Evolutionary conservation across 148 eudicot genomes (phyloP), one percentile per base, ranked within the genome.

Genomic region (Rheum nobile): DNA sequence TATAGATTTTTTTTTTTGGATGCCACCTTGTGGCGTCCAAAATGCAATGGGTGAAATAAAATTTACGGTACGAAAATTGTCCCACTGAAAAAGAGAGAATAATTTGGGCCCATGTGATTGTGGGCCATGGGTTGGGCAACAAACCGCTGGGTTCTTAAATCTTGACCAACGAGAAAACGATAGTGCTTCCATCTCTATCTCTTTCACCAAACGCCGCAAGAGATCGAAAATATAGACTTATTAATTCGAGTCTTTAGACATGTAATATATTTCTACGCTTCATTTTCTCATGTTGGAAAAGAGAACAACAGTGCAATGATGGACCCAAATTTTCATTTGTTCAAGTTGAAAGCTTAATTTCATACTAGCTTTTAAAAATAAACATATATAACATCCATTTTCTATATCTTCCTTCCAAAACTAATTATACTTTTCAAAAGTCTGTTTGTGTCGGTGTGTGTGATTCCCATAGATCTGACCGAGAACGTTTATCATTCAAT

Each of bases 51-150:
- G n/a, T n/a, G n/a, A n/a, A n/a, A n/a, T n/a, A n/a, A n/a, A n/a
- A n/a, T n/a, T n/a, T n/a, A n/a, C n/a, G n/a, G n/a, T n/a, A n/a
- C n/a, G n/a, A n/a, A n/a, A n/a, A n/a, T 42, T 42, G 50, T 46
- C 13, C 13, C 2, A 52, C 6, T 1, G 21, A 48, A 48, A 48
- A 19, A 21, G 38, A 26, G 17, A 29, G 13, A 14, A 75, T 50
- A 55, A 52, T 0, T 21, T 52, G 81, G 81, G 54, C 71, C 79
- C 61, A 47, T 44, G 11, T 10, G 14, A 42, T n/a, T 26, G 81
- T 78, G 81, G 84, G 84, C 79, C 69, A 63, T 63, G 24, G 46
- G 78, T 79, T 79, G 78, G 80, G 80, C 77, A 72, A 76, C 75
- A 35, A 71, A 59, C 78, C 61, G 80, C 68, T 83, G 75, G 80